phyloP scores from a whole-genome alignment of 2,329 filamentous ascomycete species.

The Verticillium nubilum region DNA sequence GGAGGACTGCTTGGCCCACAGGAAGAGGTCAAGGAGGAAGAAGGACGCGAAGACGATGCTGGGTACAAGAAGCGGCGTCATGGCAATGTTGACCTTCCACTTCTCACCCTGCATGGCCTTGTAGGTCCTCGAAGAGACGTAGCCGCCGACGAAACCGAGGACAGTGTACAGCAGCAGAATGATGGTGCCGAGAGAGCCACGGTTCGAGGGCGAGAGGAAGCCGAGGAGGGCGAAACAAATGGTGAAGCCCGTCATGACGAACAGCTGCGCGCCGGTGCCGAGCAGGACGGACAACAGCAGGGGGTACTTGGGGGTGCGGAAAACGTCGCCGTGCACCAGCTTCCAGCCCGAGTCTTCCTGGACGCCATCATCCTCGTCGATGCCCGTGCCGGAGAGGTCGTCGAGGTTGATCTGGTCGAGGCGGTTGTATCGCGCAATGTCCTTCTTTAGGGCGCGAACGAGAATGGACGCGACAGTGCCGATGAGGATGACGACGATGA shows the following conservation, averaged over 20 bases:
- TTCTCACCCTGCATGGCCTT: slow-evolving; percentile 87
- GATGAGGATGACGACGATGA: slow-evolving; percentile 88
- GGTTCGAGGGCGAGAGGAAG: slow-evolving; percentile 92
- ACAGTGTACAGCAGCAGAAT: slow-evolving; percentile 91
- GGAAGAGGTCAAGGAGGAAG: slow-evolving; percentile 92
- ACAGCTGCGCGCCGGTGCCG: slow-evolving; percentile 91
- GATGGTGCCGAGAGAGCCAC: slow-evolving; percentile 87
- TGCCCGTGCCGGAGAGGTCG: slow-evolving; percentile 75
- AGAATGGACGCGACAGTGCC: slow-evolving; percentile 92
- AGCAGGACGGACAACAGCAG: slow-evolving; percentile 82
- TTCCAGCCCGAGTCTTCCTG: slow-evolving; percentile 99
- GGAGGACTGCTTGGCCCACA: slow-evolving; percentile 88
- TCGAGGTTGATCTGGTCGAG: slow-evolving; percentile 88
- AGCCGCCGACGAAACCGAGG: slow-evolving; percentile 88
- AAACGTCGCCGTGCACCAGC: slow-evolving; percentile 94
- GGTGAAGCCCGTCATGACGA: slow-evolving; percentile 94
- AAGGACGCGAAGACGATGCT: slow-evolving; percentile 81
- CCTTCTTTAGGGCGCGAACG: slow-evolving; percentile 81
- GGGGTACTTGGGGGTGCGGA: slow-evolving; percentile 78
- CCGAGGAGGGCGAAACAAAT: slow-evolving; percentile 91
- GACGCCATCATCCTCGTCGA: slow-evolving; percentile 83
- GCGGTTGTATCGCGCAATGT: slow-evolving; percentile 94
- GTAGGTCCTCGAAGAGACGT: slow-evolving; percentile 84
- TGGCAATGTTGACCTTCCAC: slow-evolving; percentile 89
- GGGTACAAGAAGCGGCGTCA: slow-evolving; percentile 82